phyloP scores from a whole-genome alignment of 1,284 basidiomycete genomes.

The Leccinum huronense region DNA sequence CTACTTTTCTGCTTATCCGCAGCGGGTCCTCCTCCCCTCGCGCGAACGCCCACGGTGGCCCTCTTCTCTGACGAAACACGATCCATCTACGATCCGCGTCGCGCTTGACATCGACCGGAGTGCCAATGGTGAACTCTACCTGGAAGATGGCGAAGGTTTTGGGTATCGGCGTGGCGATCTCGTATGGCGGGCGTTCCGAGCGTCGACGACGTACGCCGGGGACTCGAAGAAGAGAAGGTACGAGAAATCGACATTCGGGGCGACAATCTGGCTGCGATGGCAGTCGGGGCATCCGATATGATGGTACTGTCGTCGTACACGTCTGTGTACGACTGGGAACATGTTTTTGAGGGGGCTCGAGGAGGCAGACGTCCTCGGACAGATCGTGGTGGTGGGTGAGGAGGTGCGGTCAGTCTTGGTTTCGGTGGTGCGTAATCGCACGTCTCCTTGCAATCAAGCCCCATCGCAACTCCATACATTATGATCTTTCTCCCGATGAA shows the following conservation, averaged over 20 bases:
- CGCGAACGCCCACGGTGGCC: slow-evolving; percentile 86
- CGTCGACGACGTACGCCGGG: slow-evolving; percentile 40
- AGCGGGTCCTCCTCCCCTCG: slow-evolving; percentile 89
- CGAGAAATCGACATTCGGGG: slow-evolving; percentile 52
- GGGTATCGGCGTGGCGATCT: slow-evolving; percentile 76
- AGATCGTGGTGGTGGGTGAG: slow-evolving; percentile 77
- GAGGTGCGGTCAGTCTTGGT: slow-evolving; percentile 53
- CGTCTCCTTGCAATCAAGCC: too few species aligned
- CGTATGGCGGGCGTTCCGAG: slow-evolving; percentile 76
- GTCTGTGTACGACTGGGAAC: slow-evolving; percentile 45
- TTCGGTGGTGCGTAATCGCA: slow-evolving; percentile 43
- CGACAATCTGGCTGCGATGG: slow-evolving; percentile 47
- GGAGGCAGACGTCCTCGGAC: slow-evolving; percentile 69
- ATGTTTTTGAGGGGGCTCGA: slow-evolving; percentile 63
- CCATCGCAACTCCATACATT: too few species aligned
- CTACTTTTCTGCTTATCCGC: slow-evolving; percentile 88
- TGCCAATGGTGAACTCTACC: slow-evolving; percentile 86
- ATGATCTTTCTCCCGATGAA: too few species aligned
- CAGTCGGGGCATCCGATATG: slow-evolving; percentile 43
- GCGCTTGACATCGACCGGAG: slow-evolving; percentile 67
- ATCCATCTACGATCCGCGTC: slow-evolving; percentile 92
- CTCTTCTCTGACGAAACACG: slow-evolving; percentile 83
- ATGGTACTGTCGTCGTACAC: slow-evolving; percentile 53
- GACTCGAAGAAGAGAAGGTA: slow-evolving; percentile 7
- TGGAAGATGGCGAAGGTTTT: slow-evolving; percentile 93